Percentiles rank a stretch among this genome's conserved stretches.
Conservation (phyloP, 2,329 filamentous ascomycete genomes). For the Colletotrichum siamense region DNA sequence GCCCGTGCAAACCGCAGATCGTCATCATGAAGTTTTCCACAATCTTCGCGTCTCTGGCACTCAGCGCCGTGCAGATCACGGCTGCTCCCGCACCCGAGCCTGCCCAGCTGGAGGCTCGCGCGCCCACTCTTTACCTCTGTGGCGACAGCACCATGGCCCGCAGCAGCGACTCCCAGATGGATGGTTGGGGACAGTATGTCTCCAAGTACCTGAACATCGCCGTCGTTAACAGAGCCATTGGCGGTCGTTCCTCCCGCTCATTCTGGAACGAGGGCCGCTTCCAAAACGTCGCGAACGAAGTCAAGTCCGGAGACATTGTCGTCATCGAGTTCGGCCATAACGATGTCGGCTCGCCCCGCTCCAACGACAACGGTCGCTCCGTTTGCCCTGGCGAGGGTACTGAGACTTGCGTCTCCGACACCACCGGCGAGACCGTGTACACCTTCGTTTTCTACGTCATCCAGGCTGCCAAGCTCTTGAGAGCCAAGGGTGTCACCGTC, state of each 20-base stretch:
- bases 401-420: conserved; percentile 59
- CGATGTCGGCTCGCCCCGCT: conserved; percentile 63
- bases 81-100: conserved; percentile 22
- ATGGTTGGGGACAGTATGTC: conserved; percentile 70
- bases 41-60: conserved; percentile 10
- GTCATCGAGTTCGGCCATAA: conserved; percentile 78
- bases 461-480: conserved; percentile 59
- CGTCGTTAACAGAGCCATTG: conserved; percentile 68
- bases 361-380: conserved; percentile 66
- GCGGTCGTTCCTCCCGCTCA: conserved; percentile 69
- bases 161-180: conserved; percentile 43
- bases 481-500: conserved; percentile 64
- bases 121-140: conserved; percentile 55
- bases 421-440: conserved; percentile 57
- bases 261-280: conserved; percentile 74
- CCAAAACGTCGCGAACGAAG: conserved; percentile 54
- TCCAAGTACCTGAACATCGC: conserved; percentile 47
- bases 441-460: conserved; percentile 67
- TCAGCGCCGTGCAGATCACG: conserved; percentile 17
- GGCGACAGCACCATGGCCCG: conserved; percentile 70
- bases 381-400: conserved; percentile 62
- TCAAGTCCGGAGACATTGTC: conserved; percentile 67
- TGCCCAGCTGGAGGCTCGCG: conserved; percentile 11
- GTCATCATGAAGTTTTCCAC: conserved; percentile 14
- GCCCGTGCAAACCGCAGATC: not conserved